Conservation (phyloP, 148 eudicot species). For the Suaeda aralocaspica region DNA sequence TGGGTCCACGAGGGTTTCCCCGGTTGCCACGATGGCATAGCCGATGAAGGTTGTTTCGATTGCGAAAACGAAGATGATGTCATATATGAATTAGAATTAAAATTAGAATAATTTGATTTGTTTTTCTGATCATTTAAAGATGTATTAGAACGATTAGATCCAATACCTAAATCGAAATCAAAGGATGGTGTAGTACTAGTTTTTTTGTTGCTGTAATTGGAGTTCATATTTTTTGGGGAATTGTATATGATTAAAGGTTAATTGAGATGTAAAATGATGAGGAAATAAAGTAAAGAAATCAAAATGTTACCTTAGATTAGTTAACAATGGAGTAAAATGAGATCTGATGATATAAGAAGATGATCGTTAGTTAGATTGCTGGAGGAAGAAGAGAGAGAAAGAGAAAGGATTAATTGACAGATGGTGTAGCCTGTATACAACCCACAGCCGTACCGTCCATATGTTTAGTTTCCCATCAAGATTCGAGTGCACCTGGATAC, state of each 20-base stretch:
- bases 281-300: background rate
- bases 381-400: background rate
- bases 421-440: background rate
- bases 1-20: slow-evolving; percentile 80
- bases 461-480: background rate
- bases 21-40: slow-evolving; percentile 57
- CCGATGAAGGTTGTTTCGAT: slow-evolving; percentile 28
- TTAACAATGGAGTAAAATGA: background rate
- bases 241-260: background rate
- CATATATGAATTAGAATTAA: slow-evolving; percentile 26
- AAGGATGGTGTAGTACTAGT: slow-evolving; percentile 39
- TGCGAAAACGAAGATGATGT: slow-evolving; percentile 31
- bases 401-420: background rate
- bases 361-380: background rate
- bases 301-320: background rate
- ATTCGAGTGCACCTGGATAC: background rate
- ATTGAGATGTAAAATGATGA: background rate
- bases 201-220: slow-evolving; percentile 58
- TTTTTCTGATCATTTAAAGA: slow-evolving; percentile 62
- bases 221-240: slow-evolving; percentile 37
- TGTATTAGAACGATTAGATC: slow-evolving; percentile 43
- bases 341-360: background rate
- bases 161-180: slow-evolving; percentile 75
- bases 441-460: background rate
- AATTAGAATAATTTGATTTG: slow-evolving; percentile 33